Evolutionary conservation across 2,329 filamentous ascomycete species (phyloP).

Genomic region (Pseudogymnoascus pannorum): DNA sequence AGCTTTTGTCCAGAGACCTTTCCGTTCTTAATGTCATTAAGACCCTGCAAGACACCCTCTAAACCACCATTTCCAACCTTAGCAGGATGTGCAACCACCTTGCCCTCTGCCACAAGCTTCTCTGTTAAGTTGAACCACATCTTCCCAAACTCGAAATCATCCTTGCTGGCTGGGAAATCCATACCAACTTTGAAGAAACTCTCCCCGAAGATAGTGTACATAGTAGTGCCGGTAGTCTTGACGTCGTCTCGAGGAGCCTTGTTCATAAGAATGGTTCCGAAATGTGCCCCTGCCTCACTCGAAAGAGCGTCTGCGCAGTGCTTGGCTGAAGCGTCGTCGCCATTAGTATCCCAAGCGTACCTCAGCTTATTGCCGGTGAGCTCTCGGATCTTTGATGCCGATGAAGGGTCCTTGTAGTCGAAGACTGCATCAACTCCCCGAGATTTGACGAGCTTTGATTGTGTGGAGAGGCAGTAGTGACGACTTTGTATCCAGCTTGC

Average conservation of each 20-base stretch:
- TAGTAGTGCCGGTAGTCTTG: constrained; percentile 28
- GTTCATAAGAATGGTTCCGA: constrained; percentile 14
- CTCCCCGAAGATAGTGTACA: constrained; percentile 36
- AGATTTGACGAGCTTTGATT: constrained; percentile 41
- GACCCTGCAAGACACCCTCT: constrained; percentile 14
- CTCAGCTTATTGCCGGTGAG: constrained; percentile 37
- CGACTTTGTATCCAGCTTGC: constrained; percentile 30
- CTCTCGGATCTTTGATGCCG: constrained; percentile 38
- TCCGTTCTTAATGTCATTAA: constrained; percentile 12
- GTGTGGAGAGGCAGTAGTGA: constrained; percentile 39
- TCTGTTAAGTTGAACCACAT: constrained; percentile 13
- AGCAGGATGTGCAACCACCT: constrained; percentile 14
- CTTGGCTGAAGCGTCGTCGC: constrained; percentile 33
- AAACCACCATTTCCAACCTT: constrained; percentile 11
- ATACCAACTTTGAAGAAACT: constrained; percentile 18
- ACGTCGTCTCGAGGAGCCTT: neutral
- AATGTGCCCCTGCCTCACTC: constrained; percentile 36
- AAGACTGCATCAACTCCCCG: constrained; percentile 43
- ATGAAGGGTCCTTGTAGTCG: constrained; percentile 42
- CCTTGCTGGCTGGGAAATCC: constrained; percentile 10
- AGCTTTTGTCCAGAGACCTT: constrained; percentile 17
- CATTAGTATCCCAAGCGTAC: constrained; percentile 40
- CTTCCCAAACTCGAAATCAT: constrained; percentile 18
- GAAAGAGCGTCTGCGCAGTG: constrained; percentile 25
- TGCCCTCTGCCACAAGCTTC: constrained; percentile 16